Percentiles rank a stretch among this genome's conserved stretches.
Evolutionary conservation across 2,329 filamentous ascomycete genomes (phyloP).

Genomic region (Neofusicoccum ribis): DNA sequence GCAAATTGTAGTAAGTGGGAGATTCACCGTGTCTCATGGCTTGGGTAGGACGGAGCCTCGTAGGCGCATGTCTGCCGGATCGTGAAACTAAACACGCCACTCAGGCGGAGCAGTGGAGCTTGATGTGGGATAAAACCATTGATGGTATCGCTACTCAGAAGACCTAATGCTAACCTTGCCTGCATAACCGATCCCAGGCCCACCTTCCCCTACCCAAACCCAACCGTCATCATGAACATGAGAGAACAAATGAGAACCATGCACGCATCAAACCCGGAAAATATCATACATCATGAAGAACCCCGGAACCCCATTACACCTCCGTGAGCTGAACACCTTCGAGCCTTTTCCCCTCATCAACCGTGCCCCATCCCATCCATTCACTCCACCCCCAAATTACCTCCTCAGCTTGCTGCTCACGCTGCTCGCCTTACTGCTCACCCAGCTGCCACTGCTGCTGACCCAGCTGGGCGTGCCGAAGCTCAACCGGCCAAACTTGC

Average conservation of each 20-base stretch:
- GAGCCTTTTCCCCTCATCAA: too few species aligned
- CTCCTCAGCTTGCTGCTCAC: slow-evolving; percentile 3
- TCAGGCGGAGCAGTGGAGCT: not conserved
- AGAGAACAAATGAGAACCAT: slow-evolving; percentile 1
- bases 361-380: not conserved
- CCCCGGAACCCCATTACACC: not conserved
- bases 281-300: slow-evolving; percentile 14
- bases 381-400: not conserved
- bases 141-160: not conserved
- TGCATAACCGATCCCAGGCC: not conserved
- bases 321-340: too few species aligned
- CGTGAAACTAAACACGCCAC: too few species aligned
- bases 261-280: not conserved
- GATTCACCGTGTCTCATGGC: too few species aligned
- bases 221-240: not conserved
- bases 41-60: too few species aligned
- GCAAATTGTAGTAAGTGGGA: too few species aligned
- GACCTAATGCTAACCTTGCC: not conserved
- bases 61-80: too few species aligned
- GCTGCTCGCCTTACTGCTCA: slow-evolving; percentile 15
- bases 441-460: slow-evolving; percentile 12
- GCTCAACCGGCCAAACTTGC: slow-evolving; percentile 4
- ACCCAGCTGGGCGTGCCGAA: slow-evolving; percentile 2
- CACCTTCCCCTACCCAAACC: not conserved
- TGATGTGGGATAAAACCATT: not conserved